Evolutionary conservation across 2,329 filamentous ascomycete species (phyloP).

Genomic region (Fusarium drepaniforme): DNA sequence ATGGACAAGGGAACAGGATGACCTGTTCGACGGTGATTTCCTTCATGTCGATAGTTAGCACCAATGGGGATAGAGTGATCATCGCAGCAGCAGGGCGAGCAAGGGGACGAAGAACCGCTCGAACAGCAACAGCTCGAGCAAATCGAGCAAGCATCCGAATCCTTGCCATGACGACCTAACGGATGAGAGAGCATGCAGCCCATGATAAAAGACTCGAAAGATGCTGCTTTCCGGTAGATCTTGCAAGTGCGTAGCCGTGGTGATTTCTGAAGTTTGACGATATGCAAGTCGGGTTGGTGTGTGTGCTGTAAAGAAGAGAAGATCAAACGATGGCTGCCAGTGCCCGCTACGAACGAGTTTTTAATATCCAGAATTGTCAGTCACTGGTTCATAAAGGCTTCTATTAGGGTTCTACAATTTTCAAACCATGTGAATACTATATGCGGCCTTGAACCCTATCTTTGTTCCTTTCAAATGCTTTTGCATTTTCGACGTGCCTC

Average conservation of each 20-base stretch:
- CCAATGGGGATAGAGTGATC: neutral
- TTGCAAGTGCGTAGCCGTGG: neutral
- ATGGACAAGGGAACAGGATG: neutral
- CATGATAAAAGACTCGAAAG: neutral
- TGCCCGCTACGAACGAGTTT: neutral
- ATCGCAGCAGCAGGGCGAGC: neutral
- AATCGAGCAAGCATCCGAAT: neutral
- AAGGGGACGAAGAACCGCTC: neutral
- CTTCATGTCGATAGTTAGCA: neutral
- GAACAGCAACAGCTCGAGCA: neutral
- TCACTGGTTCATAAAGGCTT: neutral
- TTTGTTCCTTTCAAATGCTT: neutral
- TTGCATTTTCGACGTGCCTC: too few species aligned
- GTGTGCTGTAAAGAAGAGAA: neutral
- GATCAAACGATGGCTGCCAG: neutral
- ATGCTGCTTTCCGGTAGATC: neutral
- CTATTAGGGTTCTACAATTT: neutral
- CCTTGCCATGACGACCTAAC: neutral
- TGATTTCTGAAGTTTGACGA: neutral
- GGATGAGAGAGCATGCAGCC: neutral
- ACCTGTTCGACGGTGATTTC: neutral
- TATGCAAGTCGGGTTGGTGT: neutral
- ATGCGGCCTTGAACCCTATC: neutral
- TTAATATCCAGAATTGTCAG: neutral
- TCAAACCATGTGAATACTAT: neutral